phyloP scores from a whole-genome alignment of 345 rosid species.

The Linum trigynum region DNA sequence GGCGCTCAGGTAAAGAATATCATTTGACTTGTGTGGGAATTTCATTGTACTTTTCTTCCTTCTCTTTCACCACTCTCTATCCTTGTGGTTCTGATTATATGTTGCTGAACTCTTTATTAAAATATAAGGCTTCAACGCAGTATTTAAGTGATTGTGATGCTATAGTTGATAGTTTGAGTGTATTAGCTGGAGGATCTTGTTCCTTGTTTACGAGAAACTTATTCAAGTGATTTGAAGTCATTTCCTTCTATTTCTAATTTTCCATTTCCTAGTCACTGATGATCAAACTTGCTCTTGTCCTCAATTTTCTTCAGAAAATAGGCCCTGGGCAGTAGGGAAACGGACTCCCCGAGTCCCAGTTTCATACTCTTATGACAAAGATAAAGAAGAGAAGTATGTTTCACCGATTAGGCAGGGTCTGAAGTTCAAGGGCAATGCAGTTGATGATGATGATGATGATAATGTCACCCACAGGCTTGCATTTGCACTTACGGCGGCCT shows the following conservation, averaged over 20 bases:
- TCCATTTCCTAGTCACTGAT: background rate
- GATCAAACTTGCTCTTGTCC: constrained; percentile 16
- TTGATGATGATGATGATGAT: constrained; percentile 28
- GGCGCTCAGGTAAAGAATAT: constrained; percentile 41
- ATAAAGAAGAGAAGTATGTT: constrained; percentile 35
- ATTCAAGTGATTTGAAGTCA: background rate
- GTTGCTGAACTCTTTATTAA: background rate
- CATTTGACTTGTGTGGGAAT: background rate
- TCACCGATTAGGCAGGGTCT: constrained; percentile 49
- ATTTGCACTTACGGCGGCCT: constrained; percentile 60
- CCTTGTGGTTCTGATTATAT: background rate
- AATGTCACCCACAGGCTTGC: constrained; percentile 78
- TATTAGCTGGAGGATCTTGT: background rate
- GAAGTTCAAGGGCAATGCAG: constrained; percentile 37
- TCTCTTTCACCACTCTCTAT: background rate
- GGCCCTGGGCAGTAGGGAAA: constrained; percentile 79
- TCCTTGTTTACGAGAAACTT: background rate
- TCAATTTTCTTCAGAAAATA: constrained; percentile 38
- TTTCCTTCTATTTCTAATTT: constrained; percentile 1
- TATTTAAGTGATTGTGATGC: background rate
- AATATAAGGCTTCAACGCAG: background rate
- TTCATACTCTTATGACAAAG: constrained; percentile 46
- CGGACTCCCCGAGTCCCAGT: constrained; percentile 79
- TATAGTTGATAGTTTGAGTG: background rate
- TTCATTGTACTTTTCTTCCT: background rate